These are phyloP conservation scores for Mentha longifolia DNA, from an alignment of 257 asterid genomes.

Conservation along the genomic window DNA sequence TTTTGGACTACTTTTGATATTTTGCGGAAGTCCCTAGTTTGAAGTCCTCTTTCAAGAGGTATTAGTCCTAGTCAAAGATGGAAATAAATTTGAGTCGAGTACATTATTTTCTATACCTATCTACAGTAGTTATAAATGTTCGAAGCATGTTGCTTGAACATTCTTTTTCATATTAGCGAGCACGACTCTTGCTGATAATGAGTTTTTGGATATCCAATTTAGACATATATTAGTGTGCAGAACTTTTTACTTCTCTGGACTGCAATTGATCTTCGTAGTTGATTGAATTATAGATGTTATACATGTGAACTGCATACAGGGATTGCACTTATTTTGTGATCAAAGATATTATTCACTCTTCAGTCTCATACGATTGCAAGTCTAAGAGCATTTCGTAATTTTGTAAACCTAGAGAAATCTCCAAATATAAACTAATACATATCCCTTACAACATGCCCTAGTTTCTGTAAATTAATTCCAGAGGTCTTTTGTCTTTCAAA, in stretches of 20 bases:
- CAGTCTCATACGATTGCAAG: neutral
- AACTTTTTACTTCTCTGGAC: neutral
- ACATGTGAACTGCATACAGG: neutral
- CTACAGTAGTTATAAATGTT: neutral
- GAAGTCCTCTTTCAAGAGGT: conserved; percentile 31
- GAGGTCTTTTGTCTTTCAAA: neutral
- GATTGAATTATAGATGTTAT: neutral
- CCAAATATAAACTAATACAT: neutral
- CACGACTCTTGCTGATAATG: neutral
- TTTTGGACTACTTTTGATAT: conserved; percentile 9
- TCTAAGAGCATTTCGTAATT: neutral
- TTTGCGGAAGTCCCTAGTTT: conserved; percentile 15
- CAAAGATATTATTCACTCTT: neutral
- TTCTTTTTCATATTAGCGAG: neutral
- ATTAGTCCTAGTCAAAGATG: conserved; percentile 27
- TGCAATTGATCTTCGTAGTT: neutral
- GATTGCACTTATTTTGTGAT: neutral
- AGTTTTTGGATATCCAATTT: neutral
- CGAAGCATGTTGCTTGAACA: neutral
- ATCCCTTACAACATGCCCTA: conserved; percentile 12
- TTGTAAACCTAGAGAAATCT: neutral
- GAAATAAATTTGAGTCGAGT: conserved; percentile 24
- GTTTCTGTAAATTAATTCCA: neutral
- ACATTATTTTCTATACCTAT: conserved; percentile 7
- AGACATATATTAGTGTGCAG: neutral